Evolutionary conservation across 2,329 filamentous ascomycete genomes (phyloP), one percentile per base, ranked within the genome.

Genomic region (Torrubiella hemipterigena): DNA sequence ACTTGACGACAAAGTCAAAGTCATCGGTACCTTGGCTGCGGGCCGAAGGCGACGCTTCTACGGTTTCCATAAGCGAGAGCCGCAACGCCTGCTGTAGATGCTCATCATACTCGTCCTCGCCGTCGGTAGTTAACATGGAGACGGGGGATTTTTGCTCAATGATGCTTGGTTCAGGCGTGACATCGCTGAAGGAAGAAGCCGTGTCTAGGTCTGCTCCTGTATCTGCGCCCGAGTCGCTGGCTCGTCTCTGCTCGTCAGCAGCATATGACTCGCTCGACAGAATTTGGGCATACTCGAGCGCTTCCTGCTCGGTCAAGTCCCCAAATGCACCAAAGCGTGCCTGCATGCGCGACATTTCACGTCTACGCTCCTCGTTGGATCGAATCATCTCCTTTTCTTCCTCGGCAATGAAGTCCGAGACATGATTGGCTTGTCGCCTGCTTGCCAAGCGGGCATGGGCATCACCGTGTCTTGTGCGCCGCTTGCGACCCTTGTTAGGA

Each of bases 351-450:
- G 75, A 69, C 33, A 74, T 65, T 46, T 93, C 79, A 34, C 77
- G 77, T 16, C 67, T 65, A 23, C 73, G 70, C 26, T 73, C 68
- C 19, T 77, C 61, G 42, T 78, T 75, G 46, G 93, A 84, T 7
- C 69, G 69, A 33, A 81, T 77, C 33, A 95, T 67, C 50, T 94
- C 86, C 26, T 76, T 68, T 41, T 81, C 73, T 52, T 96, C 89
- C n/a, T 82, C 80, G 24, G 77, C 77, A 39, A 96, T 96, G 47
- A 87, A 87, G 40, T 80, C 79, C 36, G 77, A 73, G 21, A 94
- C 65, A 16, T 80, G 77, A 13, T 74, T 77, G 26, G 82, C 72
- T 14, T 78, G 55, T 5, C 68, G 61, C 27, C 69, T 65, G 31
- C 59, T 62, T 12, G 56, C 56, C 6, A 60, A 42, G 15, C 63